Evolutionary conservation across 192 early-diverging fungal species (phyloP).

Genomic region (Coemansia erecta): DNA sequence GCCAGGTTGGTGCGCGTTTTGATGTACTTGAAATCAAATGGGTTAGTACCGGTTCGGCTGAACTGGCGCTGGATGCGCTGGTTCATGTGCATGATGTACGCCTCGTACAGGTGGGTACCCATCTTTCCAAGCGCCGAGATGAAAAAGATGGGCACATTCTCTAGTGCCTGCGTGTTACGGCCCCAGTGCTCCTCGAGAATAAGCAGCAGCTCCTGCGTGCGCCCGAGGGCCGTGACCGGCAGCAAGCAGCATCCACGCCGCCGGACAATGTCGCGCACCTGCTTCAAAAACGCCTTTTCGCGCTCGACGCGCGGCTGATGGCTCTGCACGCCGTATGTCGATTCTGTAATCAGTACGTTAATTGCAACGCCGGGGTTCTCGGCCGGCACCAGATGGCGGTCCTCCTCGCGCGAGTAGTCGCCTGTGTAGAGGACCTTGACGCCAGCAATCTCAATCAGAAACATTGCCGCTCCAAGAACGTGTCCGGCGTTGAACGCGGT

Average conservation of each 20-base stretch:
- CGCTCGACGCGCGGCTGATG: slow-evolving; percentile 92
- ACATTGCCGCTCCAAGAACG: slow-evolving; percentile 98
- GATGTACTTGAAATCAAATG: slow-evolving; percentile 96
- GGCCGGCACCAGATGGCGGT: slow-evolving; percentile 95
- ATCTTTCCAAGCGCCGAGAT: slow-evolving; percentile 93
- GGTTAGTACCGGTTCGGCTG: slow-evolving; percentile 71
- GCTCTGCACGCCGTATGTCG: slow-evolving; percentile 95
- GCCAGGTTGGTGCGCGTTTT: slow-evolving; percentile 81
- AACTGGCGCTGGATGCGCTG: slow-evolving; percentile 86
- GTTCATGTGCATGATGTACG: slow-evolving; percentile 99
- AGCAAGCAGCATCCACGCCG: slow-evolving; percentile 90
- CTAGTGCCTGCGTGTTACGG: slow-evolving; percentile 72
- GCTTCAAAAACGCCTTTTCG: slow-evolving; percentile 83
- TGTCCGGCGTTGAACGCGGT: slow-evolving; percentile 97
- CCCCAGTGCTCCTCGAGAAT: slow-evolving; percentile 99
- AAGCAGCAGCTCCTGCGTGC: slow-evolving; percentile 93
- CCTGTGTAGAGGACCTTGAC: slow-evolving; percentile 94
- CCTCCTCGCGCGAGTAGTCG: slow-evolving; percentile 98
- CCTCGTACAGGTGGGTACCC: slow-evolving; percentile 96
- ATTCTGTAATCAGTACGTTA: slow-evolving; percentile 94
- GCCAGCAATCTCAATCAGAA: slow-evolving; percentile 85
- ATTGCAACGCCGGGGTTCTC: slow-evolving; percentile 82
- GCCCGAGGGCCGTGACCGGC: slow-evolving; percentile 95
- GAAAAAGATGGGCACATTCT: slow-evolving; percentile 93
- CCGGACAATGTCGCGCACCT: slow-evolving; percentile 79